Conservation (phyloP, 495 filamentous ascomycete species). For the Aspergillus wentii region DNA sequence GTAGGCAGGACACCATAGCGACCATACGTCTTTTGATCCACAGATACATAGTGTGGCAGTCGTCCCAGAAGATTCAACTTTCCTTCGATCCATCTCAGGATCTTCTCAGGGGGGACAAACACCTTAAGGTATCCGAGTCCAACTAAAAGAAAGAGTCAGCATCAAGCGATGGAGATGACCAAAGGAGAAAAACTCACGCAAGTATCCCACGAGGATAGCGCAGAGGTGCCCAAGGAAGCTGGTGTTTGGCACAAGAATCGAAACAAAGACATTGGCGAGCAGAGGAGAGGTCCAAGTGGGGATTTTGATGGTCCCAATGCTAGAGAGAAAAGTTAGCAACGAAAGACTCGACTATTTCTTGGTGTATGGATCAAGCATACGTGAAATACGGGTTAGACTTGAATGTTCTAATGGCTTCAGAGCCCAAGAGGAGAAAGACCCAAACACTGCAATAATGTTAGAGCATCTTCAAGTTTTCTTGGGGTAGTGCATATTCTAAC, state of each 20-base stretch:
- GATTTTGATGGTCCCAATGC: constrained; percentile 62
- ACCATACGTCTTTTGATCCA: constrained; percentile 97
- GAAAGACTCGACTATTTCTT: not conserved
- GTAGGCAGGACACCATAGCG: constrained; percentile 83
- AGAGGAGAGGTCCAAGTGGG: constrained; percentile 93
- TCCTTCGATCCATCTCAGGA: constrained; percentile 75
- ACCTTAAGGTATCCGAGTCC: constrained; percentile 81
- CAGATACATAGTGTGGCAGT: constrained; percentile 81
- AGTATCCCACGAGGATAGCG: constrained; percentile 75
- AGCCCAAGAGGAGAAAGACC: constrained; percentile 81
- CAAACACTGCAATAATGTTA: constrained; percentile 58
- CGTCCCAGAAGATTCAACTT: constrained; percentile 78
- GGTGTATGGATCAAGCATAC: constrained; percentile 16
- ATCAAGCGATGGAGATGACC: not conserved
- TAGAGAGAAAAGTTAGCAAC: constrained; percentile 12
- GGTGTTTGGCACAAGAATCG: constrained; percentile 71
- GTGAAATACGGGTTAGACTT: constrained; percentile 69
- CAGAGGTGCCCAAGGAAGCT: constrained; percentile 84
- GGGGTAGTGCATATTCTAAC: too few species aligned
- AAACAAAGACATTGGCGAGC: constrained; percentile 60
- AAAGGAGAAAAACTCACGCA: constrained; percentile 52
- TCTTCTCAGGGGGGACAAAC: constrained; percentile 76
- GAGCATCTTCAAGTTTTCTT: too few species aligned
- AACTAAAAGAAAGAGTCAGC: constrained; percentile 43
- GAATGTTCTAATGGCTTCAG: constrained; percentile 79